These are phyloP conservation scores for Komagataella phaffii DNA, from an alignment of 805 yeast genomes.

Conservation along the genomic window DNA sequence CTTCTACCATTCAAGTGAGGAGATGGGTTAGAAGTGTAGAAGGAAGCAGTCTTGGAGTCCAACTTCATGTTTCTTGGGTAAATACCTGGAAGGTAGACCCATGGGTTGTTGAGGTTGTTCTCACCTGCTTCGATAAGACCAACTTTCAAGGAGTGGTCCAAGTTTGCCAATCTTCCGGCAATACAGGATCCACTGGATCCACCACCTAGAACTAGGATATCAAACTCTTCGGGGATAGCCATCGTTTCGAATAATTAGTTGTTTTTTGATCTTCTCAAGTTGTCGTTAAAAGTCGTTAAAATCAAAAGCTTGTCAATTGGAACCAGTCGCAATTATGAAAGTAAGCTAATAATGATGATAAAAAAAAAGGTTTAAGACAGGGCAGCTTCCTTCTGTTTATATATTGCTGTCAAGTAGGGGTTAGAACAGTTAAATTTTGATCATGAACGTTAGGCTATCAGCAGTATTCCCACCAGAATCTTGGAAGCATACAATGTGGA, in stretches of 20 bases:
- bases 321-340: background rate
- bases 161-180: slow-evolving; percentile 16
- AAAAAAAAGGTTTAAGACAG: background rate
- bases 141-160: slow-evolving; percentile 13
- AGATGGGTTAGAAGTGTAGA: slow-evolving; percentile 15
- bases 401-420: background rate
- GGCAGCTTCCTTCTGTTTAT: background rate
- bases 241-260: background rate
- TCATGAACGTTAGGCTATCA: background rate
- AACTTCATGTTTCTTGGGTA: slow-evolving; percentile 18
- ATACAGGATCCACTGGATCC: slow-evolving; percentile 16
- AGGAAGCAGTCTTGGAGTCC: slow-evolving; percentile 16
- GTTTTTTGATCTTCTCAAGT: background rate
- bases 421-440: background rate
- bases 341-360: background rate
- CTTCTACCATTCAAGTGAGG: slow-evolving; percentile 15
- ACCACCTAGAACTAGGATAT: slow-evolving; percentile 15
- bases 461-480: background rate
- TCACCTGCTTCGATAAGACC: slow-evolving; percentile 16
- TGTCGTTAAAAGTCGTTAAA: background rate
- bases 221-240: slow-evolving; percentile 14
- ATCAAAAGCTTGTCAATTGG: background rate
- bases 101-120: slow-evolving; percentile 17
- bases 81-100: slow-evolving; percentile 17
- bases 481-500: background rate